Conservation (phyloP, 1,284 basidiomycete genomes). For the Pyrrhoderma noxium region DNA sequence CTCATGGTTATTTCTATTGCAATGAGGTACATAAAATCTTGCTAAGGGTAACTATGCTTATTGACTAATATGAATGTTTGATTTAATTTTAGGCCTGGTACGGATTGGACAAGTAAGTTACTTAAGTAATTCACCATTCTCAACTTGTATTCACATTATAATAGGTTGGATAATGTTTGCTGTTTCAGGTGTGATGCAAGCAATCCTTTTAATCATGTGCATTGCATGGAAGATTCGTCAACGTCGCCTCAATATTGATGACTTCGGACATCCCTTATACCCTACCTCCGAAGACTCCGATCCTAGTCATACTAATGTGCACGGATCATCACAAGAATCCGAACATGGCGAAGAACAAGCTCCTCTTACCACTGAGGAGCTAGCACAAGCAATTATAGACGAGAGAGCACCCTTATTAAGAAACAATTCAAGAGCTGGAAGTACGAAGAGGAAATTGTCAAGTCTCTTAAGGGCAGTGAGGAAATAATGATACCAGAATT, state of each 20-base stretch:
- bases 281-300: background rate
- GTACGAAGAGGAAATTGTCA: too few species aligned
- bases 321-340: too few species aligned
- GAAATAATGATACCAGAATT: too few species aligned
- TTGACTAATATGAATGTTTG: background rate
- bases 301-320: background rate
- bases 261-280: slow-evolving; percentile 72
- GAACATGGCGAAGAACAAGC: too few species aligned
- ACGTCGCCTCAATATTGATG: slow-evolving; percentile 73
- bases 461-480: too few species aligned
- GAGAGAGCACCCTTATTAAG: too few species aligned
- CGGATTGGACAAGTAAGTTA: slow-evolving; percentile 77
- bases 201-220: slow-evolving; percentile 74
- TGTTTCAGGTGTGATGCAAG: slow-evolving; percentile 84
- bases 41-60: slow-evolving; percentile 8
- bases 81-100: slow-evolving; percentile 48
- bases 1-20: slow-evolving; percentile 85
- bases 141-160: slow-evolving; percentile 9
- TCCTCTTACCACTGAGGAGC: too few species aligned
- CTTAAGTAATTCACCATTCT: background rate
- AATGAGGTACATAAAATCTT: slow-evolving; percentile 40
- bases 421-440: too few species aligned
- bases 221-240: slow-evolving; percentile 76
- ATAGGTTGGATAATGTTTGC: slow-evolving; percentile 80
- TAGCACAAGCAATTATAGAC: too few species aligned